Percentiles rank a stretch among this genome's conserved stretches.
phyloP scores from a whole-genome alignment of 75 land plant species.

The Sequoia sempervirens region DNA sequence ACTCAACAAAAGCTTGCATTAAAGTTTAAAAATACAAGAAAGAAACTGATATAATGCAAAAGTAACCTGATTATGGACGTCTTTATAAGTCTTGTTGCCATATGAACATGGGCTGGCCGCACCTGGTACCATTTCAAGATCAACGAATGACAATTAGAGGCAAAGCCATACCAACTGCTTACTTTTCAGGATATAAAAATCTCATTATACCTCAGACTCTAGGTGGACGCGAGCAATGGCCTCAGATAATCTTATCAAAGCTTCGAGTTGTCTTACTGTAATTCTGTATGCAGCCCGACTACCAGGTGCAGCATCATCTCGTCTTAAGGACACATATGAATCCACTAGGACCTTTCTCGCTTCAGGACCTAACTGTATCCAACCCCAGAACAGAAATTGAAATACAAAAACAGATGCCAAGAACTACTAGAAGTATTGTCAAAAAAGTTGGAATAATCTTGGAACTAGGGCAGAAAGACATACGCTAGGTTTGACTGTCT shows the following conservation, averaged over 20 bases:
- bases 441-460: background rate
- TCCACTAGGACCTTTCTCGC: slow-evolving; percentile 89
- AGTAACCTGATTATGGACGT: slow-evolving; percentile 90
- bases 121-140: slow-evolving; percentile 46
- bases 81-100: slow-evolving; percentile 82
- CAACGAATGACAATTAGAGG: background rate
- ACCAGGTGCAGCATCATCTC: slow-evolving; percentile 89
- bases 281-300: slow-evolving; percentile 95
- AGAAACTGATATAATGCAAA: background rate
- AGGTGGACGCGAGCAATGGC: slow-evolving; percentile 86
- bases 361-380: slow-evolving; percentile 73
- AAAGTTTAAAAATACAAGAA: background rate
- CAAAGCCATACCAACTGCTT: background rate
- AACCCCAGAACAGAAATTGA: background rate
- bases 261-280: slow-evolving; percentile 96
- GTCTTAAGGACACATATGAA: slow-evolving; percentile 85
- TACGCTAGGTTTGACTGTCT: slow-evolving; percentile 85
- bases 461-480: background rate
- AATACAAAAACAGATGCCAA: background rate
- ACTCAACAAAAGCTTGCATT: background rate
- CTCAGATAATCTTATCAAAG: slow-evolving; percentile 87
- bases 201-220: slow-evolving; percentile 46
- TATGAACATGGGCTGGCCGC: slow-evolving; percentile 67
- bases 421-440: background rate
- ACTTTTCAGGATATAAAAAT: background rate